Conservation (phyloP, 1,139 yeast species). For the Geotrichum citri-aurantii region DNA sequence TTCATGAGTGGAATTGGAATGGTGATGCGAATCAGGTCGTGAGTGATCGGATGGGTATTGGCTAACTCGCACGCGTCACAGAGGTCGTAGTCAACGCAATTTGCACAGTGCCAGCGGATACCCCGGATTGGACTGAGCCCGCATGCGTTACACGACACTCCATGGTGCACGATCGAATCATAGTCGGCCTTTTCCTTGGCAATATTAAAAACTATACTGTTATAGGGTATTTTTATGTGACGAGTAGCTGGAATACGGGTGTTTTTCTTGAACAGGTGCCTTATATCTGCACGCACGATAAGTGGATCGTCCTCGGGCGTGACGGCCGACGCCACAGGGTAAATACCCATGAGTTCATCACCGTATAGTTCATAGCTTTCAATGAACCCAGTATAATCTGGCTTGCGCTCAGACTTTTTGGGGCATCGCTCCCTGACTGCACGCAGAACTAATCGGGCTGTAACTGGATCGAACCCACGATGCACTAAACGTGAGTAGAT, state of each 20-base stretch:
- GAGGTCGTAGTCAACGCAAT: conserved; percentile 34
- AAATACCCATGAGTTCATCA: not conserved
- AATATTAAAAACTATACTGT: conserved; percentile 24
- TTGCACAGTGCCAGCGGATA: conserved; percentile 30
- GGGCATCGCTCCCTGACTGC: not conserved
- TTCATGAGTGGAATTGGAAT: conserved; percentile 31
- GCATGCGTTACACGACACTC: conserved; percentile 32
- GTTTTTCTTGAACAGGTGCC: not conserved
- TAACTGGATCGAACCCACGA: not conserved
- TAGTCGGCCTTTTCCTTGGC: conserved; percentile 25
- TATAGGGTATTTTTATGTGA: conserved; percentile 4
- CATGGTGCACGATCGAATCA: conserved; percentile 27
- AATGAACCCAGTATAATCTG: not conserved
- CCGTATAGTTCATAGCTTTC: not conserved
- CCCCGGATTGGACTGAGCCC: conserved; percentile 33
- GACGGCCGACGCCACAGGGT: not conserved
- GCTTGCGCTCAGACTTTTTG: not conserved
- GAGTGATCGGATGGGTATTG: conserved; percentile 25
- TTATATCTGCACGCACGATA: not conserved
- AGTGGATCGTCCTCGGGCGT: not conserved
- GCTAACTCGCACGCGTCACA: conserved; percentile 31
- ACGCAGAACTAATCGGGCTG: not conserved
- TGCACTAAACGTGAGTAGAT: not conserved
- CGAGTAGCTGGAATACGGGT: not conserved
- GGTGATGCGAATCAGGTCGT: conserved; percentile 26